Conservation (phyloP, 1,284 basidiomycete species). For the Cutaneotrichosporon mucoides region DNA sequence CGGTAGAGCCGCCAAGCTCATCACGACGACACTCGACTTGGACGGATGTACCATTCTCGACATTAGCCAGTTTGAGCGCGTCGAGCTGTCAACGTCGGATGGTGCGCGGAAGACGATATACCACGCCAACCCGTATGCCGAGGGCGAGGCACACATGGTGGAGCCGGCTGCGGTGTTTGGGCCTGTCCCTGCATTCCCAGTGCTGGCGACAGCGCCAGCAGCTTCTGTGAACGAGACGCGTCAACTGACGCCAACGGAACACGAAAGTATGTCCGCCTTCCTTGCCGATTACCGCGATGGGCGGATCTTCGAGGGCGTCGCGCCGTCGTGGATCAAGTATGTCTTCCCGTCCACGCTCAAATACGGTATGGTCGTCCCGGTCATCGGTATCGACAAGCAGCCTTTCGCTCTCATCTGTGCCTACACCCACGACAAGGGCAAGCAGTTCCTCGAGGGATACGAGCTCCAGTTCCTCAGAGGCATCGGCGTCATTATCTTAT, state of each 20-base stretch:
- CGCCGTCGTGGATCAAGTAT: slow-evolving; percentile 69
- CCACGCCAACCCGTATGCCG: slow-evolving; percentile 45
- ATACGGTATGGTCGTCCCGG: slow-evolving; percentile 82
- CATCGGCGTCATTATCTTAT: slow-evolving; percentile 86
- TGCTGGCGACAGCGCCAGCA: slow-evolving; percentile 30
- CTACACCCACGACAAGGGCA: slow-evolving; percentile 72
- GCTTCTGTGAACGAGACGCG: slow-evolving; percentile 21
- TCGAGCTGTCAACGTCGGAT: slow-evolving; percentile 53
- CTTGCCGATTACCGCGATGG: slow-evolving; percentile 74
- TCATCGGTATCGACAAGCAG: slow-evolving; percentile 88
- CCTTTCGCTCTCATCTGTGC: slow-evolving; percentile 90
- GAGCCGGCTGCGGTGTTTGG: slow-evolving; percentile 37
- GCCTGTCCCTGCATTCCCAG: slow-evolving; percentile 35
- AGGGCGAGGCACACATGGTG: slow-evolving; percentile 26
- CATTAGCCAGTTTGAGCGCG: slow-evolving; percentile 81
- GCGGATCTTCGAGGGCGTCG: slow-evolving; percentile 74
- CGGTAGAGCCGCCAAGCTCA: slow-evolving; percentile 76
- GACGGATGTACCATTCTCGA: slow-evolving; percentile 89
- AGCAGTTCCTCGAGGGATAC: slow-evolving; percentile 82
- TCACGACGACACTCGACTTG: slow-evolving; percentile 82
- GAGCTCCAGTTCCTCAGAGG: slow-evolving; percentile 88
- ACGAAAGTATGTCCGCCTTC: slow-evolving; percentile 67
- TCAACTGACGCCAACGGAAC: slow-evolving; percentile 62
- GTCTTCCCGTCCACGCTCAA: slow-evolving; percentile 75
- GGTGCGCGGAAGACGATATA: slow-evolving; percentile 52